Evolutionary conservation across 2,329 filamentous ascomycete species (phyloP), one percentile per base, ranked within the genome.

Genomic region (Polychaeton citri): DNA sequence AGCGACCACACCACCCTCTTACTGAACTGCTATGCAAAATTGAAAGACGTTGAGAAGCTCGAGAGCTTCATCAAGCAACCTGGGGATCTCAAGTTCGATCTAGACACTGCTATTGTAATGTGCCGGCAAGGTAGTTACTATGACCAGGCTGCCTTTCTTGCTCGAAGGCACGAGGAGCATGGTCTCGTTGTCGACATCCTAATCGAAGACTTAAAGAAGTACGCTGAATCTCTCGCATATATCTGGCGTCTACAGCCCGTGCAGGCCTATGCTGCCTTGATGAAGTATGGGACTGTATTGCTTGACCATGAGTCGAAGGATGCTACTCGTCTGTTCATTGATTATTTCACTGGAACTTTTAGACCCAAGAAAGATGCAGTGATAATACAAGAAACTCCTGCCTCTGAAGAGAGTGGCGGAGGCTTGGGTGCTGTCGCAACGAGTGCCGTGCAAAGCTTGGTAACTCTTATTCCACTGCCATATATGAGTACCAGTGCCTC

Each of bases 61-160:
- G 88, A 98, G 53, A 81, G 81, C 17, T 98, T 98, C 47, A 98
- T 98, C 61, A 93, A 93, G 54, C 87, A 86, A 19, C 87, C 88
- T 0, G 86, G 83, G 2, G 87, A 95, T 49, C 71, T 95, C 30
- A 95, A 92, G 51, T 98, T 98, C 51, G 90, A 98, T 55, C 69
- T 96, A 2, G 90, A 98, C 47, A 98, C 90, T 1, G 90, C 90
- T 10, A 98, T 98, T 44, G 76, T 81, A 2, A 95, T 98, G 86
- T 98, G 90, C 53, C 76, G 92, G 19, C 90, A 98, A 62, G 90
- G 88, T 8, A 88, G 90, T 1, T 98, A 98, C 59, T 93, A 80
- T 50, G 87, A 96, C 40, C 92, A 98, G 64, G 90, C 90, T 10
- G 90, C 88, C 3, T 98, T 93, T 51, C 70, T 98, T 24, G 90